Conservation (phyloP, 306 rosid species). For the Quercus wislizeni region DNA sequence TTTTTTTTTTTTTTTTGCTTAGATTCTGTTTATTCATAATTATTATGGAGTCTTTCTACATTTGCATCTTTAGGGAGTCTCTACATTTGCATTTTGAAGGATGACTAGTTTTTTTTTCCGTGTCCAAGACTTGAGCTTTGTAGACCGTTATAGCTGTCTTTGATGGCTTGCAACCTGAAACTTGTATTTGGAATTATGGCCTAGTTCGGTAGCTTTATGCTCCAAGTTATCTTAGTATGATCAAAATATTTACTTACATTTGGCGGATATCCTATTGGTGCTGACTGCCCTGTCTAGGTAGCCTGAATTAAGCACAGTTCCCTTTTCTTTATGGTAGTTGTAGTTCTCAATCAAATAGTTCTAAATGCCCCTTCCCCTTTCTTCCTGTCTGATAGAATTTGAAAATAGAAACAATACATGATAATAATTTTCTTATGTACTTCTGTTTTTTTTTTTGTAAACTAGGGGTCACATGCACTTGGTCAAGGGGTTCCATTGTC, state of each 20-base stretch:
- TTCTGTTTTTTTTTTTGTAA: slow-evolving; percentile 15
- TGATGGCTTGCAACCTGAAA: not conserved
- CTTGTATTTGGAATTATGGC: not conserved
- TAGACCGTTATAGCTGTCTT: not conserved
- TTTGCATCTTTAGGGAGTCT: not conserved
- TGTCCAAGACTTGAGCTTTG: not conserved
- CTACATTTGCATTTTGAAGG: not conserved
- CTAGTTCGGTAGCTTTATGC: not conserved
- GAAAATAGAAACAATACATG: not conserved
- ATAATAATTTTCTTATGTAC: slow-evolving; percentile 9
- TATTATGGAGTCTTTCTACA: not conserved
- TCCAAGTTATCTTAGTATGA: not conserved
- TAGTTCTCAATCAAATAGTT: not conserved
- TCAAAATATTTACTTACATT: slow-evolving; percentile 2
- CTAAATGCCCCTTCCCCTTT: slow-evolving; percentile 2
- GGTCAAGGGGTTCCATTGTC: slow-evolving; percentile 73
- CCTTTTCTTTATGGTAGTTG: not conserved
- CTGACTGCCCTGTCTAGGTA: not conserved
- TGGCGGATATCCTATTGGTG: not conserved
- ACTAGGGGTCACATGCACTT: slow-evolving; percentile 62
- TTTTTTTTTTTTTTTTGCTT: not conserved
- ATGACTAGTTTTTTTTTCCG: slow-evolving; percentile 11
- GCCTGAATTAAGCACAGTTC: not conserved
- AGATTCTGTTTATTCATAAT: not conserved
- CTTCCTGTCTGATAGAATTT: not conserved